Conservation (phyloP, 2,329 filamentous ascomycete genomes). For the Daldinia sp. region DNA sequence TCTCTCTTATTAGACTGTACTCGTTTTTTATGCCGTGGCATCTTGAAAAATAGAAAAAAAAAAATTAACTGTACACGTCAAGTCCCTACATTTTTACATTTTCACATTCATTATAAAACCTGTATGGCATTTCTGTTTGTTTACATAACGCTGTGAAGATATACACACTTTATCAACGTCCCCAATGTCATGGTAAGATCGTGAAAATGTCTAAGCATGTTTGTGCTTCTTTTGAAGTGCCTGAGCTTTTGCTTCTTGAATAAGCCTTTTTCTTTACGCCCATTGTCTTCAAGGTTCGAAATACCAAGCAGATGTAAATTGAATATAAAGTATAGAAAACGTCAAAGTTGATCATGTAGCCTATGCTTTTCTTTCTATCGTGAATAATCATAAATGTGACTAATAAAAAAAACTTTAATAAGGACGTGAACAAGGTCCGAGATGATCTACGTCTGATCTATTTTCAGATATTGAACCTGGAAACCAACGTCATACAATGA, state of each 20-base stretch:
- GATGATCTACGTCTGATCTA: constrained; percentile 11
- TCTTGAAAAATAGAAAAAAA: neutral
- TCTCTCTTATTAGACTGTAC: neutral
- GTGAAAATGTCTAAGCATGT: too few relatives aligned
- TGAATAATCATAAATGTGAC: neutral
- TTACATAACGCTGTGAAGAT: too few relatives aligned
- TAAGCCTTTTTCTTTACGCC: too few relatives aligned
- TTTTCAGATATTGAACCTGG: constrained; percentile 25
- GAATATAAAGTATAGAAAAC: too few relatives aligned
- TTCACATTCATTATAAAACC: neutral
- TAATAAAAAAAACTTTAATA: too few relatives aligned
- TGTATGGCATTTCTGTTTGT: neutral
- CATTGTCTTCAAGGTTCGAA: too few relatives aligned
- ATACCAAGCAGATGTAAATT: too few relatives aligned
- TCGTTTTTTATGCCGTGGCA: neutral
- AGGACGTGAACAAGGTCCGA: neutral
- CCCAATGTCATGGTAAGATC: too few relatives aligned
- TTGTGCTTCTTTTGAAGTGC: neutral
- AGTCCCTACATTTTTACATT: neutral
- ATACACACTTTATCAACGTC: too few relatives aligned
- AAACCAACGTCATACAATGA: constrained; percentile 33
- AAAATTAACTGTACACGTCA: neutral
- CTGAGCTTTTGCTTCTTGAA: neutral
- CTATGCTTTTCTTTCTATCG: neutral
- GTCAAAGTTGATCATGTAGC: neutral